These are phyloP conservation scores for Lyophyllum semitale DNA, from an alignment of 768 basidiomycete genomes.

Conservation along the genomic window DNA sequence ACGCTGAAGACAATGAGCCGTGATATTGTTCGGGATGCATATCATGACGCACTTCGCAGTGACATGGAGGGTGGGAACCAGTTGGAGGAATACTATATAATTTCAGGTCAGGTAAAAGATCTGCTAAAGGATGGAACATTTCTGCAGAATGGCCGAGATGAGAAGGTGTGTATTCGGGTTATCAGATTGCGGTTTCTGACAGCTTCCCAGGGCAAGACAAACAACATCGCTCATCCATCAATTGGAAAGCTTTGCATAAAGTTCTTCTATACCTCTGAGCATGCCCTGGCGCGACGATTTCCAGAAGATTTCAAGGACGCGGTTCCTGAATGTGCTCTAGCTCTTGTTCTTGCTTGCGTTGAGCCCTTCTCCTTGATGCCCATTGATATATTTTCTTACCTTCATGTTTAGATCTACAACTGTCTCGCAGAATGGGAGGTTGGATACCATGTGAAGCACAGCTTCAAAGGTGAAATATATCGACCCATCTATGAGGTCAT, in stretches of 20 bases:
- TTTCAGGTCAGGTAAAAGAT: not conserved
- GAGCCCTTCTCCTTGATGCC: not conserved
- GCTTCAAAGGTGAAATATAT: constrained; percentile 1
- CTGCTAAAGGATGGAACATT: not conserved
- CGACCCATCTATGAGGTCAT: not conserved
- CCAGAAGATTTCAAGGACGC: constrained; percentile 8
- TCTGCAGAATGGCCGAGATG: not conserved
- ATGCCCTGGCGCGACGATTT: constrained; percentile 5
- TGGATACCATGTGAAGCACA: not conserved
- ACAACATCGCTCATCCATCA: constrained; percentile 9
- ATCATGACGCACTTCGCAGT: not conserved
- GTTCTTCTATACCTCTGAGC: constrained; percentile 7
- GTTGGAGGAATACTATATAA: not conserved
- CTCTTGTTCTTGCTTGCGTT: constrained; percentile 13
- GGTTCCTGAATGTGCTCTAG: constrained; percentile 9
- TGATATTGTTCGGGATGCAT: not conserved
- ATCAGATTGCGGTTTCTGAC: not conserved
- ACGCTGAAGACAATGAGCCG: not conserved
- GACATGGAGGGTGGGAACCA: not conserved
- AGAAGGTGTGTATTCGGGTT: not conserved
- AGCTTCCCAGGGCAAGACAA: not conserved
- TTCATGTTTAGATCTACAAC: no score
- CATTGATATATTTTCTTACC: not conserved
- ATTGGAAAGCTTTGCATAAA: constrained; percentile 6
- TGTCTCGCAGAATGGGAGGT: not conserved